Conservation (phyloP, 495 filamentous ascomycete genomes). For the Hypoxylon subgilvum region DNA sequence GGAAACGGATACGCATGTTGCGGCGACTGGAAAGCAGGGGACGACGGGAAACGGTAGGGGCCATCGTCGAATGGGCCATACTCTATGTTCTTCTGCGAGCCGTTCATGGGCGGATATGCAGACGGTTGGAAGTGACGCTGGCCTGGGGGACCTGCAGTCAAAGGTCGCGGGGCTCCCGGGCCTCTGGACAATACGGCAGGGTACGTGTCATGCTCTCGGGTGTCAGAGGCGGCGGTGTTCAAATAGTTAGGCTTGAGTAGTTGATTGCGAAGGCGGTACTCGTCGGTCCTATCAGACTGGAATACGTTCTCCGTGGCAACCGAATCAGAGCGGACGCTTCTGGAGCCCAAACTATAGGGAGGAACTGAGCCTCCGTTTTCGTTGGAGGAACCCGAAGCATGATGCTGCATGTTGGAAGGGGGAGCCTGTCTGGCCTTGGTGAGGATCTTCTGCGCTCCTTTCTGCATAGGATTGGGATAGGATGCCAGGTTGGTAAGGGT, state of each 20-base stretch:
- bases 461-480: conserved; percentile 55
- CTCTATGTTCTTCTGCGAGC: conserved; percentile 11
- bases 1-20: background rate
- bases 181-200: conserved; percentile 40
- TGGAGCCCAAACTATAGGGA: background rate
- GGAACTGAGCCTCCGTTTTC: conserved; percentile 3
- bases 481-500: conserved; percentile 52
- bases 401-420: background rate
- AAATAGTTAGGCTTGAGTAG: background rate
- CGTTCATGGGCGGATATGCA: conserved; percentile 28
- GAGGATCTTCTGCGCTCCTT: conserved; percentile 49
- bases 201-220: conserved; percentile 6
- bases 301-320: conserved; percentile 1
- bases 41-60: conserved; percentile 8
- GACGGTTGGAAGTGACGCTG: conserved; percentile 47
- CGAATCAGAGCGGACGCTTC: background rate
- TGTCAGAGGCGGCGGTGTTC: background rate
- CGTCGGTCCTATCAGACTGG: conserved; percentile 17
- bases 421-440: conserved; percentile 41
- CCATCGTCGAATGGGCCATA: conserved; percentile 30
- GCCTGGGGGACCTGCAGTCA: conserved; percentile 57
- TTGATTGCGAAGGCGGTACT: conserved; percentile 4
- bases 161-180: conserved; percentile 49
- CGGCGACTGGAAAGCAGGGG: background rate
- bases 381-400: conserved; percentile 8